Percentiles rank a stretch among this genome's conserved stretches.
Conservation (phyloP, 1,139 yeast species). For the Suhomyces choctaworum region DNA sequence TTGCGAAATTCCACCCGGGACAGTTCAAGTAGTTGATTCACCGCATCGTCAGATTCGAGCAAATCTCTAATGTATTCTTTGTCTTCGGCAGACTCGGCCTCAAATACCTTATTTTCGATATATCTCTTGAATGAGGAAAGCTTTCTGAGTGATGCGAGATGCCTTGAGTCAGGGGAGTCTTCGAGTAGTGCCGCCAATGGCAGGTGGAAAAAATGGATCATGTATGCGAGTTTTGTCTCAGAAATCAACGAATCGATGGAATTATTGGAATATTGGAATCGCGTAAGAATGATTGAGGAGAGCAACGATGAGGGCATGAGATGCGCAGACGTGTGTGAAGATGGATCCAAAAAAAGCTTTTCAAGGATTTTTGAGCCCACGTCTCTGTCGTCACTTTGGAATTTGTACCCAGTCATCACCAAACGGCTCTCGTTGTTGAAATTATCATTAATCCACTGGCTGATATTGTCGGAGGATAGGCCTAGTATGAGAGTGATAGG, state of each 20-base stretch:
- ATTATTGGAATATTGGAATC: conserved; percentile 45
- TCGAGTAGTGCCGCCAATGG: conserved; percentile 52
- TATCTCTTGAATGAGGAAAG: conserved; percentile 41
- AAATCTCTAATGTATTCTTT: conserved; percentile 18
- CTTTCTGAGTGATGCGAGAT: conserved; percentile 29
- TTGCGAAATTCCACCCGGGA: conserved; percentile 22
- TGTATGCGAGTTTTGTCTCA: conserved; percentile 59
- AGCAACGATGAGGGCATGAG: conserved; percentile 26
- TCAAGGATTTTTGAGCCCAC: conserved; percentile 41
- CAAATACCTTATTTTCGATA: conserved; percentile 26
- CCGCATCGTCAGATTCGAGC: conserved; percentile 21
- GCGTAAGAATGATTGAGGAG: conserved; percentile 35
- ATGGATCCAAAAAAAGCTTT: conserved; percentile 33
- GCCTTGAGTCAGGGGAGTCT: not conserved
- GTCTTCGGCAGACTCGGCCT: conserved; percentile 14
- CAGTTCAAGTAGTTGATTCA: conserved; percentile 21
- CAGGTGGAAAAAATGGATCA: conserved; percentile 71
- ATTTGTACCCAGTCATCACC: conserved; percentile 41
- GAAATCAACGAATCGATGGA: conserved; percentile 55
- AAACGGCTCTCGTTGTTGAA: conserved; percentile 35
- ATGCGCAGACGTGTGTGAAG: not conserved
- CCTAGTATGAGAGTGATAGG: conserved; percentile 55
- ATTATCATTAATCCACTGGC: conserved; percentile 39
- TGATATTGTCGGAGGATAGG: conserved; percentile 48
- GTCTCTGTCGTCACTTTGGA: conserved; percentile 44